Conservation (phyloP, 208 protist genomes). For the Leishmania martiniquensis region DNA sequence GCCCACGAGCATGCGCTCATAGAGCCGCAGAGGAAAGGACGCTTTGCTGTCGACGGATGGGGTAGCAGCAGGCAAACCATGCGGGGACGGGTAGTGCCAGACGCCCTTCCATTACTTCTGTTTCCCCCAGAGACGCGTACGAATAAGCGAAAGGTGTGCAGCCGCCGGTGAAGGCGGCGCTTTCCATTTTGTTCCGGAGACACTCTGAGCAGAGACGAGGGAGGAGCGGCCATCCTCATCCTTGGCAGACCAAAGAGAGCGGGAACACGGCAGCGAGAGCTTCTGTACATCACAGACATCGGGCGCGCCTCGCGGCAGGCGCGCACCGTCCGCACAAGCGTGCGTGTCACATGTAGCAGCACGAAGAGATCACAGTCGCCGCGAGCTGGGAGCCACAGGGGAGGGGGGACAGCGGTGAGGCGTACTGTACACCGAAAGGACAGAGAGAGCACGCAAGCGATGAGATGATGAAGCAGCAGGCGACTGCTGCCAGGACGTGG, state of each 20-base stretch:
- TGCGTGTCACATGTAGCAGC: not conserved
- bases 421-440: not conserved
- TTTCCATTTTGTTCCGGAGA: not conserved
- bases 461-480: not conserved
- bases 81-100: no score
- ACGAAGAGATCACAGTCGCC: not conserved
- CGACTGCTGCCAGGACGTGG: not conserved
- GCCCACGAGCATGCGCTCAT: not conserved
- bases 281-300: slow-evolving; percentile 5
- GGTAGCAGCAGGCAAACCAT: not conserved
- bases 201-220: not conserved
- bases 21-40: not conserved
- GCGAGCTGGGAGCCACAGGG: not conserved
- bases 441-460: not conserved
- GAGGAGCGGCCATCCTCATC: not conserved
- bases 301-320: not conserved
- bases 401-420: not conserved
- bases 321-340: not conserved
- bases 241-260: not conserved
- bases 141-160: not conserved
- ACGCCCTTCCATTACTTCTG: not conserved
- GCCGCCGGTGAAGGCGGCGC: not conserved
- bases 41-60: not conserved
- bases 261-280: not conserved
- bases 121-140: not conserved